Percentiles rank a stretch among this genome's conserved stretches.
phyloP scores from a whole-genome alignment of 2,329 filamentous ascomycete genomes.

The Aspergillus fischeri region DNA sequence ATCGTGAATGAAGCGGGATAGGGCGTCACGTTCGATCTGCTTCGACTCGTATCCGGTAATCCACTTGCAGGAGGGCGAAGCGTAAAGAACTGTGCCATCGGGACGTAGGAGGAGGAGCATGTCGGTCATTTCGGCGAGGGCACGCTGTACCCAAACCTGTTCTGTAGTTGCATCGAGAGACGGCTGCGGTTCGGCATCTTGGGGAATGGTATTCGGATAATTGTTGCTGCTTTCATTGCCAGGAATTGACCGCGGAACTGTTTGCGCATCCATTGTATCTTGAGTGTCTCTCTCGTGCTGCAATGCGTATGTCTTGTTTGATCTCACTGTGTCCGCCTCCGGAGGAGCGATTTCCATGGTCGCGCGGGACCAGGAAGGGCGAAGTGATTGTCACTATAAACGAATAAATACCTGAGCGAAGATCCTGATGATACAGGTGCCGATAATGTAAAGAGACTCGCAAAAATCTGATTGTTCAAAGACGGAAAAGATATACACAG shows the following conservation, averaged over 20 bases:
- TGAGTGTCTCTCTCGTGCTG: constrained; percentile 8
- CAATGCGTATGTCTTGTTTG: neutral
- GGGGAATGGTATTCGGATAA: neutral
- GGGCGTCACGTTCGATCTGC: constrained; percentile 69
- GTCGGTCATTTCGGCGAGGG: constrained; percentile 86
- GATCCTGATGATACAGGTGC: neutral
- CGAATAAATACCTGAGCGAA: neutral
- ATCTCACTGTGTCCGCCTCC: neutral
- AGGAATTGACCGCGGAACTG: constrained; percentile 8
- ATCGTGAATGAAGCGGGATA: constrained; percentile 78
- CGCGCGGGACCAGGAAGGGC: neutral
- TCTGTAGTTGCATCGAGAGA: constrained; percentile 59
- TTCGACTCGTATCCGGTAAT: constrained; percentile 71
- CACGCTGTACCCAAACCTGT: constrained; percentile 78
- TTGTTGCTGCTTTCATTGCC: constrained; percentile 5
- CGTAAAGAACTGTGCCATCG: constrained; percentile 77
- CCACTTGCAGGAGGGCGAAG: constrained; percentile 70
- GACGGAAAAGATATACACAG: neutral
- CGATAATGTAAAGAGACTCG: neutral
- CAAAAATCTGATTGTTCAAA: neutral
- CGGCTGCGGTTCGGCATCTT: constrained; percentile 7
- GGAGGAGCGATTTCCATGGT: neutral
- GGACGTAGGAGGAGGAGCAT: constrained; percentile 82
- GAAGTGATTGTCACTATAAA: neutral
- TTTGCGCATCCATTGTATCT: constrained; percentile 10